Base-by-base conservation (phyloP, 2,329 filamentous ascomycete species). In the Aspergillus flavus region DNA sequence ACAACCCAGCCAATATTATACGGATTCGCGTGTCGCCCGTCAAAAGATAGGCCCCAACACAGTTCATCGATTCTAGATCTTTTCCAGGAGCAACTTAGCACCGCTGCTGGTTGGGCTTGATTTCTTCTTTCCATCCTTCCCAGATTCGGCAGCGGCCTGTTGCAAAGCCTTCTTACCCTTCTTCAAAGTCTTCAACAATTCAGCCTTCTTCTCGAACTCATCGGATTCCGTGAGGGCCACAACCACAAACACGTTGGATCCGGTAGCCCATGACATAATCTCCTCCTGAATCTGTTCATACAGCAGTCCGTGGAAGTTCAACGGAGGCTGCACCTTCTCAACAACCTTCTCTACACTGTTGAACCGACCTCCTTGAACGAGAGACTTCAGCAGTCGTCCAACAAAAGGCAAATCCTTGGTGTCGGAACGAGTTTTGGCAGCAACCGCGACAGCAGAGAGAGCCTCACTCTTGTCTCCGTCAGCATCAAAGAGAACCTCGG, bases 311-410 rank as follows among this genome's bases (percentile, higher is more conserved):
- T 92, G 88, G 76, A 99, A 99, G 57, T 89, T 85, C 61, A 98
- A 83, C 9, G 91, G 85, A 19, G 93, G 93, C 56, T 93, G 88
- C 2, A 91, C 85, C 26, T 88, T 86, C 71, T 91, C 85, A 52
- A 95, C 79, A 61, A 84, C 87, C 78, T 93, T 93, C 2, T 87
- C 84, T 50, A 84, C 84, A 64, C 87, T 87, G 78, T 98, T 93
- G 75, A 91, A 99, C 62, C 88, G 89, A 30, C 96, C 95, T 48
- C 95, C 95, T 60, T 93, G 90, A 28, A 97, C 93, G 9, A 99
- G 86, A 0, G 91, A 91, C 82, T 97, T 97, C 72, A 98, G 85
- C 89, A 97, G 91, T 63, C 93, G 90, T 19, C 92, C 93, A 46
- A 88, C 91, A 30, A 82, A 83, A 10, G 90, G 87, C 4, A 86